Conservation (phyloP, 805 yeast species). For the Candida palmyrensis region DNA sequence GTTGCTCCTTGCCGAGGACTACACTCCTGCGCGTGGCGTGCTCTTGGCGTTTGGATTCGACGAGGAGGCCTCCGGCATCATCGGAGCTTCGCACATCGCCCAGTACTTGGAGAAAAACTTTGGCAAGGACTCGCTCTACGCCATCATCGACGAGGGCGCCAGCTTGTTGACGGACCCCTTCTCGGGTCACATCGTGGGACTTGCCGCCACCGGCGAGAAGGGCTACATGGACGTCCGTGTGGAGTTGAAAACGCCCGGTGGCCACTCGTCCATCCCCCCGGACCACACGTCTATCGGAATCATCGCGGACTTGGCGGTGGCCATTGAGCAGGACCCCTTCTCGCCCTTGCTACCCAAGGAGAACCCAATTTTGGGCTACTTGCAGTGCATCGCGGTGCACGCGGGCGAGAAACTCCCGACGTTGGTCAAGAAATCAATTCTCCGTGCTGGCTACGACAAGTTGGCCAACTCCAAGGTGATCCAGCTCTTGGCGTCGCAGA, state of each 20-base stretch:
- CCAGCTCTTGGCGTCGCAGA: conserved; percentile 11
- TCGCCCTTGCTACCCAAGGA: conserved; percentile 38
- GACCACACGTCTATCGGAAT: conserved; percentile 79
- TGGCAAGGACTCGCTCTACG: conserved; percentile 56
- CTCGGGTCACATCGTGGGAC: conserved; percentile 55
- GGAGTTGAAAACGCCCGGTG: conserved; percentile 59
- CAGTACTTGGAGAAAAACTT: conserved; percentile 44
- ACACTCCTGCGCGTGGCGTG: conserved; percentile 57
- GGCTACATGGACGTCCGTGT: conserved; percentile 44
- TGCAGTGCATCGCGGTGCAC: conserved; percentile 63
- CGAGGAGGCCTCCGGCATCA: conserved; percentile 65
- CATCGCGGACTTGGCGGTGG: conserved; percentile 50
- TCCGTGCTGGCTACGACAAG: conserved; percentile 32
- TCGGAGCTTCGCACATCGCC: conserved; percentile 56
- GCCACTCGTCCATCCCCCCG: conserved; percentile 80
- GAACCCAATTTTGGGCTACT: conserved; percentile 56
- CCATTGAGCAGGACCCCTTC: conserved; percentile 55
- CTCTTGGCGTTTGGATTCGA: conserved; percentile 71
- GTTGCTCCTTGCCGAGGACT: conserved; percentile 44
- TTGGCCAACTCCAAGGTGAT: conserved; percentile 22
- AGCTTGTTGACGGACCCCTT: conserved; percentile 24
- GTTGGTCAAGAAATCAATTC: conserved; percentile 22
- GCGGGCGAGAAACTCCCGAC: conserved; percentile 18
- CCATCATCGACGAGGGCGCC: conserved; percentile 67
- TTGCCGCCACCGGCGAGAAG: conserved; percentile 41